phyloP scores from a whole-genome alignment of 2,329 filamentous ascomycete genomes.

The Ophiostoma montium region DNA sequence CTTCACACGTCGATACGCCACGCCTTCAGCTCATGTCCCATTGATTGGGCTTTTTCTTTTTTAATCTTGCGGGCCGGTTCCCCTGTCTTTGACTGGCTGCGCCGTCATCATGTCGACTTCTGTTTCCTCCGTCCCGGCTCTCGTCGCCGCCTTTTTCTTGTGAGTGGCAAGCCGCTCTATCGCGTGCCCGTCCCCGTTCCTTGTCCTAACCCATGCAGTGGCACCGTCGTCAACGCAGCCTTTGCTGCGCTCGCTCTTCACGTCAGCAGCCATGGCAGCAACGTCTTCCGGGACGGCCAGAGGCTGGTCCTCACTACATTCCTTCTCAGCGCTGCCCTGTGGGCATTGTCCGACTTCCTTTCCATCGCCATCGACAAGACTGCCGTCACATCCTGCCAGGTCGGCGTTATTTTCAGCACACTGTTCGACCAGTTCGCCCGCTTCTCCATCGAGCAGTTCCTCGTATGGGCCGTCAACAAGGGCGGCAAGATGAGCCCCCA shows the following conservation, averaged over 20 bases:
- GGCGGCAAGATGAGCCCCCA: conserved; percentile 18
- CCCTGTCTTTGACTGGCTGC: conserved; percentile 17
- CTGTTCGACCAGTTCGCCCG: conserved; percentile 44
- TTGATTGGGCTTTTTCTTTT: conserved; percentile 32
- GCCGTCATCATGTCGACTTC: conserved; percentile 29
- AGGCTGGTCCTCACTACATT: conserved; percentile 50
- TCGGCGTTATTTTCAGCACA: conserved; percentile 36
- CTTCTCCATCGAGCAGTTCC: conserved; percentile 37
- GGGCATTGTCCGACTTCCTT: conserved; percentile 39
- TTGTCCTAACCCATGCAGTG: conserved; percentile 22
- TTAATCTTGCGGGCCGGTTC: conserved; percentile 14
- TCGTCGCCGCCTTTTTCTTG: conserved; percentile 42
- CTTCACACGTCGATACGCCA: conserved; percentile 4
- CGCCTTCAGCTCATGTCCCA: conserved; percentile 21
- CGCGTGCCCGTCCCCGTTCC: background rate
- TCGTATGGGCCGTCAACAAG: conserved; percentile 36
- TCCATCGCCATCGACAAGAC: conserved; percentile 31
- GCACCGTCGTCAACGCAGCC: conserved; percentile 38
- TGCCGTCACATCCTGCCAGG: conserved; percentile 33
- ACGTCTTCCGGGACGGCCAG: conserved; percentile 41
- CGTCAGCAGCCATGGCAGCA: conserved; percentile 31
- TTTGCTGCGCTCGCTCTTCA: conserved; percentile 32
- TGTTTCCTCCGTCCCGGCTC: conserved; percentile 30
- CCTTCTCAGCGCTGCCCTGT: conserved; percentile 35
- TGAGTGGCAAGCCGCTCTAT: conserved; percentile 29